phyloP scores from a whole-genome alignment of 129 eudicot species.

The Lactuca saligna region DNA sequence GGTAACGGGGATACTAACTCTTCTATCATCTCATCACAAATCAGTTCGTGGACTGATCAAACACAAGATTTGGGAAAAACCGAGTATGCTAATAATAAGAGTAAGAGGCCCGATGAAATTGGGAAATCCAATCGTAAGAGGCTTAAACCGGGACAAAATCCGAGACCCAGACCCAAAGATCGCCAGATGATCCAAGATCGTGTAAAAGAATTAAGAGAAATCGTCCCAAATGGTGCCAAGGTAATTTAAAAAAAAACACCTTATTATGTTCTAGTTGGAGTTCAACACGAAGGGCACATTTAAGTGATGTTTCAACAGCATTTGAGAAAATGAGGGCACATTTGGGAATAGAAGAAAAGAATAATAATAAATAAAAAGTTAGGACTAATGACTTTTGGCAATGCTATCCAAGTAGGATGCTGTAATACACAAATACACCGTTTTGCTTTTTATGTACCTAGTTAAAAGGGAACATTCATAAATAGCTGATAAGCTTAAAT shows the following conservation, averaged over 20 bases:
- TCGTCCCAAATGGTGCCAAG: conserved; percentile 86
- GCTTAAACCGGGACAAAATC: conserved; percentile 88
- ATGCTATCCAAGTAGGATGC: no score
- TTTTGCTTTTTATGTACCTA: no score
- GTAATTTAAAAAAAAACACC: conserved; percentile 25
- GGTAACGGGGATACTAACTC: conserved; percentile 46
- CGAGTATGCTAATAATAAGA: conserved; percentile 28
- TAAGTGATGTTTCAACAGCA: no score
- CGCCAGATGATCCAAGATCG: conserved; percentile 99
- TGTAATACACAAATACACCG: no score
- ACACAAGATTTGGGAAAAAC: conserved; percentile 47
- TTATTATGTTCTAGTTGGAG: not conserved
- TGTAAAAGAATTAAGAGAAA: conserved; percentile 85
- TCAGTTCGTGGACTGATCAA: conserved; percentile 67
- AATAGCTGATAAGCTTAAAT: no score
- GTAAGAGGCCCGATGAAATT: conserved; percentile 50
- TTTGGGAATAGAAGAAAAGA: no score
- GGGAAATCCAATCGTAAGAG: conserved; percentile 75
- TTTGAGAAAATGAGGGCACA: no score
- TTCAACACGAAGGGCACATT: not conserved
- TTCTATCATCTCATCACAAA: conserved; percentile 58
- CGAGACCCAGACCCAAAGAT: conserved; percentile 95
- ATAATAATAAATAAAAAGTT: no score
- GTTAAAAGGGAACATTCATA: no score
- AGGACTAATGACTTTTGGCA: no score